Conservation (phyloP, 1,139 yeast species). For the Sugiyamaella japonica region DNA sequence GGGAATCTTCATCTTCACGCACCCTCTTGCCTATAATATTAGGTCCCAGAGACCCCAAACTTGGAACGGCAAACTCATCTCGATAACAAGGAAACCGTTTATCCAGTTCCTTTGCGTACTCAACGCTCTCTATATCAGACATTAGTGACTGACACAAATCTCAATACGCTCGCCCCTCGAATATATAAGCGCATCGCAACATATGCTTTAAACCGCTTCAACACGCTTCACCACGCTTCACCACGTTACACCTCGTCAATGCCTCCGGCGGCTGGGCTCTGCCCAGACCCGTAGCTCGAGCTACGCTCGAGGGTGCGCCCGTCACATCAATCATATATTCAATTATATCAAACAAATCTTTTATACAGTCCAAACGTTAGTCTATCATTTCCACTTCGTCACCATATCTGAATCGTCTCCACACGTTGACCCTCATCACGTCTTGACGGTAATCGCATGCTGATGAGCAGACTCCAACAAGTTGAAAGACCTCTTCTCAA, state of each 20-base stretch:
- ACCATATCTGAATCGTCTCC: too few relatives aligned
- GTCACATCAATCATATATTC: slow-evolving; percentile 12
- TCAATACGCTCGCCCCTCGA: too few relatives aligned
- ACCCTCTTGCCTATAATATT: slow-evolving; percentile 12
- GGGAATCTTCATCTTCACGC: slow-evolving; percentile 17
- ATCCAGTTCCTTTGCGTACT: slow-evolving; percentile 41
- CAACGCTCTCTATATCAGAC: slow-evolving; percentile 15
- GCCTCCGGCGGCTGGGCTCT: not conserved
- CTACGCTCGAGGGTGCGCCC: too few relatives aligned
- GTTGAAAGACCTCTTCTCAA: slow-evolving; percentile 77
- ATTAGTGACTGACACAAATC: not conserved
- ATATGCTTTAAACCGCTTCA: too few relatives aligned
- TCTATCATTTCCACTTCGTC: not conserved
- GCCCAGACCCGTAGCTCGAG: too few relatives aligned
- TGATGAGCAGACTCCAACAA: slow-evolving; percentile 17
- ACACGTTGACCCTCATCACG: too few relatives aligned
- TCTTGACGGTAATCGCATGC: slow-evolving; percentile 2
- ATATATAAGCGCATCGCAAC: too few relatives aligned
- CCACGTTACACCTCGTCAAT: too few relatives aligned
- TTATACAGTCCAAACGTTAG: slow-evolving; percentile 4
- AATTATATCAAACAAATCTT: slow-evolving; percentile 1
- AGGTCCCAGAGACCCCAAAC: slow-evolving; percentile 55
- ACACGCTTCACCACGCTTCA: too few relatives aligned
- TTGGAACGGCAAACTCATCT: slow-evolving; percentile 58
- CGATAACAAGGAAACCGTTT: slow-evolving; percentile 43